Conservation (phyloP, 768 basidiomycete genomes). For the Piloderma croceum region DNA sequence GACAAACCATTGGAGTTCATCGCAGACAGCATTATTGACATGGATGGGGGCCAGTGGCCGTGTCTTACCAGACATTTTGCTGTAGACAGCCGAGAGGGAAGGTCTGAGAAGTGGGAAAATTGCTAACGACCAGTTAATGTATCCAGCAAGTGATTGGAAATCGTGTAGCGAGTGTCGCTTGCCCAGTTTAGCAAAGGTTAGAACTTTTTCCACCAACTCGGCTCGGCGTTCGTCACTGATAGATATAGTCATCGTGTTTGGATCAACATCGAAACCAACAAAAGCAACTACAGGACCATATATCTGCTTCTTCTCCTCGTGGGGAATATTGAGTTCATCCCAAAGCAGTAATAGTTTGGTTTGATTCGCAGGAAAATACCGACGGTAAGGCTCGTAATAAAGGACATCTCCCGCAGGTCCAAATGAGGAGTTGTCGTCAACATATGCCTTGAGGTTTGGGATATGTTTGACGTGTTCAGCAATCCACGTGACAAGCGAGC, state of each 20-base stretch:
- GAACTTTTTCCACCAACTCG: too few relatives aligned
- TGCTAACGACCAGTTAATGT: slow-evolving; percentile 30
- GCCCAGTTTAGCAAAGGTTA: too few relatives aligned
- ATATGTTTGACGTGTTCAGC: slow-evolving; percentile 14
- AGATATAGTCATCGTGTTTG: too few relatives aligned
- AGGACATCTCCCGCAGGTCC: slow-evolving; percentile 8
- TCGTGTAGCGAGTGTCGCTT: slow-evolving; percentile 11
- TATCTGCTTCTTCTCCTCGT: slow-evolving; percentile 20
- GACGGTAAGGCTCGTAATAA: slow-evolving; percentile 18
- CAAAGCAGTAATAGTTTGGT: slow-evolving; percentile 18
- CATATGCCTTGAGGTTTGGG: slow-evolving; percentile 16
- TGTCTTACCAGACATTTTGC: slow-evolving; percentile 22
- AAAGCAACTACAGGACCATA: slow-evolving; percentile 15
- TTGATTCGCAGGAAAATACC: slow-evolving; percentile 18
- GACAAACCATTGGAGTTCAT: slow-evolving; percentile 18
- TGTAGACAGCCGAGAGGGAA: slow-evolving; percentile 21
- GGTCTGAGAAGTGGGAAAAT: slow-evolving; percentile 25
- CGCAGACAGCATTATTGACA: too few relatives aligned
- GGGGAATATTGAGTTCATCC: slow-evolving; percentile 23
- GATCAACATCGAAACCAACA: slow-evolving; percentile 30
- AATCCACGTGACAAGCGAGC: slow-evolving; percentile 26
- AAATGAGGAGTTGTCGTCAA: slow-evolving; percentile 22
- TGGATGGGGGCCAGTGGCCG: slow-evolving; percentile 6
- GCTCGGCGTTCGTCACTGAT: too few relatives aligned
- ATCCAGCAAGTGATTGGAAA: slow-evolving; percentile 23